Evolutionary conservation across 139 green algal species (phyloP).

Genomic region (Volvox reticuliferus): DNA sequence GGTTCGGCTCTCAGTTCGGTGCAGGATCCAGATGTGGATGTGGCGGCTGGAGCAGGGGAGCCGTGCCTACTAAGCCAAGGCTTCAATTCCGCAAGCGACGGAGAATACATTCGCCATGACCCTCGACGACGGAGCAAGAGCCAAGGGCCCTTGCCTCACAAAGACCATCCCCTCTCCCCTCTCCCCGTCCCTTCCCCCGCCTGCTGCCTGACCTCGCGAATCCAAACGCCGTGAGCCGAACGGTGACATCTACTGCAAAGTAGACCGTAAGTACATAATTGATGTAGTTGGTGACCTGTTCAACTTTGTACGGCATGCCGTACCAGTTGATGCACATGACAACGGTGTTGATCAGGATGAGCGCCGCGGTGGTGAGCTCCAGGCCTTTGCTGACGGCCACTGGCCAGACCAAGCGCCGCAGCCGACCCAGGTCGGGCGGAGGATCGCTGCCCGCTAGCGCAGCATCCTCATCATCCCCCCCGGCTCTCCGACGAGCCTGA

Average conservation of each 20-base stretch:
- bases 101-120: too few species aligned
- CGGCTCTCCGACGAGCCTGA: background rate
- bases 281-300: slow-evolving; percentile 47
- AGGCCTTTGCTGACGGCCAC: slow-evolving; percentile 15
- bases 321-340: slow-evolving; percentile 59
- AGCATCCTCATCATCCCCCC: background rate
- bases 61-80: too few species aligned
- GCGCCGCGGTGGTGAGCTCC: slow-evolving; percentile 1
- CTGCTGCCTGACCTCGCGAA: too few species aligned
- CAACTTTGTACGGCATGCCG: slow-evolving; percentile 53
- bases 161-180: too few species aligned
- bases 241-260: slow-evolving; percentile 68
- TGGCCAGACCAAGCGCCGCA: background rate
- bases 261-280: slow-evolving; percentile 71
- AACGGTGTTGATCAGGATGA: slow-evolving; percentile 57
- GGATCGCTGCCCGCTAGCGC: background rate
- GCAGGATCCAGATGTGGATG: too few species aligned
- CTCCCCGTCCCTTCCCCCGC: too few species aligned
- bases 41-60: too few species aligned
- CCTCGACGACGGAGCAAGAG: too few species aligned
- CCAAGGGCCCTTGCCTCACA: too few species aligned
- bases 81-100: too few species aligned
- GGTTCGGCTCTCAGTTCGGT: too few species aligned
- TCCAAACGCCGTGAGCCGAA: slow-evolving; percentile 76
- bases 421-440: background rate